Evolutionary conservation across 2,329 filamentous ascomycete species (phyloP).

Genomic region (Aquanectria penicillioides): DNA sequence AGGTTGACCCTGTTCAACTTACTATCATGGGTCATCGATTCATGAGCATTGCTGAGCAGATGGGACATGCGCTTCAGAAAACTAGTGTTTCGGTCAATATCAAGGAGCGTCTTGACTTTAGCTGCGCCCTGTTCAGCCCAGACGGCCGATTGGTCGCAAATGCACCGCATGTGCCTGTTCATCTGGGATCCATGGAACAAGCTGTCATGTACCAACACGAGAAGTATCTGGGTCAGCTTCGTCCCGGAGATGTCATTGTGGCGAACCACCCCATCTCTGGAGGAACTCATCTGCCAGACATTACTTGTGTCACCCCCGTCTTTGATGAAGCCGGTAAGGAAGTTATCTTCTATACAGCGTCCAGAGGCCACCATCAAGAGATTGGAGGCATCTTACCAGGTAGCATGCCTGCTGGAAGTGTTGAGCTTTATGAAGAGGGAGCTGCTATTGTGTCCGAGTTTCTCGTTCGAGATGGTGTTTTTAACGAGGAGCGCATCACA

Average conservation of each 20-base stretch:
- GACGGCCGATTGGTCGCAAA: conserved; percentile 45
- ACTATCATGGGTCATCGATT: conserved; percentile 83
- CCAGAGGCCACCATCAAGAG: conserved; percentile 48
- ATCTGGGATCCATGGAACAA: conserved; percentile 35
- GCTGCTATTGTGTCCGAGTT: conserved; percentile 73
- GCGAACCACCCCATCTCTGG: conserved; percentile 44
- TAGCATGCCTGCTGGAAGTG: conserved; percentile 82
- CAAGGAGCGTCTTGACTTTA: conserved; percentile 84
- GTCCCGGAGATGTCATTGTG: conserved; percentile 34
- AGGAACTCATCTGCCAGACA: conserved; percentile 52
- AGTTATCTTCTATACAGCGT: conserved; percentile 43
- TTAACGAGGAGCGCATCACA: conserved; percentile 80
- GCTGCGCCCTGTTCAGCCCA: conserved; percentile 80
- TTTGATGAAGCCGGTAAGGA: conserved; percentile 46
- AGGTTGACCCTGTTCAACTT: conserved; percentile 76
- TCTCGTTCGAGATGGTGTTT: conserved; percentile 78
- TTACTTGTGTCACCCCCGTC: conserved; percentile 69
- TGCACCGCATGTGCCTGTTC: conserved; percentile 32
- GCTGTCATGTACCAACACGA: conserved; percentile 35
- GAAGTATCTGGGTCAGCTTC: conserved; percentile 31
- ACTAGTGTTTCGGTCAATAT: conserved; percentile 84
- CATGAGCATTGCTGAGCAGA: conserved; percentile 87
- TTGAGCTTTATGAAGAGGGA: conserved; percentile 68
- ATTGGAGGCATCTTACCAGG: conserved; percentile 84
- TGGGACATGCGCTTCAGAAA: conserved; percentile 83